A percentile compares a stretch with the other conserved stretches of the same genome.
Conservation (phyloP, 1,284 basidiomycete genomes). For the Cutaneotrichosporon cavernicola region DNA sequence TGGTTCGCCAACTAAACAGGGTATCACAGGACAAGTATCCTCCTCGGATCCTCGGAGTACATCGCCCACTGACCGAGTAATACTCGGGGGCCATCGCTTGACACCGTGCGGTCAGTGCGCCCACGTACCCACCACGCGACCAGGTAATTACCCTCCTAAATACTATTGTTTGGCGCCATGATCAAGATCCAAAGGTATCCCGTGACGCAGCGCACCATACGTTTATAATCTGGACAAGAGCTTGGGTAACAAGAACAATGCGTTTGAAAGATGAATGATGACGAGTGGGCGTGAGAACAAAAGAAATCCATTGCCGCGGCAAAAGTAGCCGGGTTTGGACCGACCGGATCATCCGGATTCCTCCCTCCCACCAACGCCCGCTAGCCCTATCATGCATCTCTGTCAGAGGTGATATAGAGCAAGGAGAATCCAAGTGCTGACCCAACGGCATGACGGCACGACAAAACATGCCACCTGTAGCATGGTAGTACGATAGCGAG, state of each 20-base stretch:
- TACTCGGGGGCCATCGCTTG: neutral
- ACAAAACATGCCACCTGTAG: too few species aligned
- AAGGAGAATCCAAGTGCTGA: too few species aligned
- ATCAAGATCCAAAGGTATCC: too few species aligned
- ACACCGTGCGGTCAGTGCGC: too few species aligned
- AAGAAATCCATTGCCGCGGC: constrained; percentile 3
- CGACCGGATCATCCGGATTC: neutral
- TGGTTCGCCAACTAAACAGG: too few species aligned
- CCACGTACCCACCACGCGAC: too few species aligned
- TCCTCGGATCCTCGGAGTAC: neutral
- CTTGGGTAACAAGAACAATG: neutral
- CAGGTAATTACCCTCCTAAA: neutral
- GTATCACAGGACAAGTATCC: too few species aligned
- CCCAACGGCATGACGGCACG: too few species aligned
- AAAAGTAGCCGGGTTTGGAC: neutral
- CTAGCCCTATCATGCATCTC: too few species aligned
- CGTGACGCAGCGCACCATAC: neutral
- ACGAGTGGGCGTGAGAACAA: neutral
- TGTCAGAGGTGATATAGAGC: too few species aligned
- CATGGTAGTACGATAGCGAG: too few species aligned
- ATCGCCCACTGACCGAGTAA: neutral
- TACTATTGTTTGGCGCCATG: neutral
- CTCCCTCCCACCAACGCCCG: neutral
- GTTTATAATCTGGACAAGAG: neutral
- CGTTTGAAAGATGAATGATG: neutral